Evolutionary conservation across 106 monocot species (phyloP).

Genomic region (Platanthera zijinensis): DNA sequence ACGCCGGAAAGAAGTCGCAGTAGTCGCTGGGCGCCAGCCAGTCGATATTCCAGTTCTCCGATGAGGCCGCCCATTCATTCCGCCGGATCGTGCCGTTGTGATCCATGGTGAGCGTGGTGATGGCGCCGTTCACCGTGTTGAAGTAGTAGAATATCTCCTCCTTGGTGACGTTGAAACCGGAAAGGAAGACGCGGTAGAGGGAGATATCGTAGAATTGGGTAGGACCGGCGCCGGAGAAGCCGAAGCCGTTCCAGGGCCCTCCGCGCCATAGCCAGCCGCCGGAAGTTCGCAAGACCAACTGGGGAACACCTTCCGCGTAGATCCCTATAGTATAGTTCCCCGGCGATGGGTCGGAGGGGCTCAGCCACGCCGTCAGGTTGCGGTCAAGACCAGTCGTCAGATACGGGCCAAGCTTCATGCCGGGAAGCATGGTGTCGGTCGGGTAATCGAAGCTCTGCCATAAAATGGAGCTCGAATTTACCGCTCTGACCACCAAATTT

Average conservation of each 20-base stretch:
- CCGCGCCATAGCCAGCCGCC: conserved; percentile 1
- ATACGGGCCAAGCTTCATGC: conserved; percentile 12
- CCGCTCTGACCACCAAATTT: conserved; percentile 6
- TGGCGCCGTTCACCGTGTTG: background rate
- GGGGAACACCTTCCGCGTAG: background rate
- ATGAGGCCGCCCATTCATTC: conserved; percentile 5
- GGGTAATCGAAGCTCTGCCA: conserved; percentile 53
- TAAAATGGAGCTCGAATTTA: background rate
- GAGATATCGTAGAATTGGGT: background rate
- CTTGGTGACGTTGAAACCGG: conserved; percentile 12
- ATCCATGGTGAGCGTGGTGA: conserved; percentile 7
- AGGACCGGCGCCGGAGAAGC: conserved; percentile 3
- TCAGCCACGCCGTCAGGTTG: conserved; percentile 14
- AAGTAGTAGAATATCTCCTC: conserved; percentile 19
- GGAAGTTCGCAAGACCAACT: background rate
- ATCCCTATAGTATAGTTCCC: conserved; percentile 13
- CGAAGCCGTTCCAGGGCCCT: conserved; percentile 13
- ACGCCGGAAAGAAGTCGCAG: conserved; percentile 25
- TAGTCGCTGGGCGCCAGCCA: conserved; percentile 17
- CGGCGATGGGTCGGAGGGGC: conserved; percentile 14
- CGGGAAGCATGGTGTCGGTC: conserved; percentile 18
- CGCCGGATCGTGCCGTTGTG: conserved; percentile 9
- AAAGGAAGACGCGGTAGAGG: background rate
- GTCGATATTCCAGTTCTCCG: conserved; percentile 14
- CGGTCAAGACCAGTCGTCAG: background rate